These are phyloP conservation scores for Bipolaris victoriae DNA, from an alignment of 2,329 filamentous ascomycete species.

Conservation along the genomic window DNA sequence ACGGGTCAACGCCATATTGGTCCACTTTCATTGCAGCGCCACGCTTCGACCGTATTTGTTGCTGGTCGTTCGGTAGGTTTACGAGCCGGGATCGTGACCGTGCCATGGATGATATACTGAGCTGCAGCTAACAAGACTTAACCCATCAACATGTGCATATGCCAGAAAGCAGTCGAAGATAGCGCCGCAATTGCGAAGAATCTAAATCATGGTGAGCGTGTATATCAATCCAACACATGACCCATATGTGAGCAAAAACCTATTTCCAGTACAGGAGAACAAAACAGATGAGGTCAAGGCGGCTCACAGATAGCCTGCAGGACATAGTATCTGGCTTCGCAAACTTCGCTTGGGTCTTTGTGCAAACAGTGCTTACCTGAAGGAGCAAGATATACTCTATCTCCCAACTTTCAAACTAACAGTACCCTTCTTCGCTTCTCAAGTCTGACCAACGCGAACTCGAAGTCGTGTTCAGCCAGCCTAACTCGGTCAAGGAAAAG, in stretches of 20 bases:
- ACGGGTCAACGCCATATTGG: slow-evolving; percentile 9
- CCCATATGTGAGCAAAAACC: background rate
- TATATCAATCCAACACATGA: background rate
- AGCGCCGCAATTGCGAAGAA: no score
- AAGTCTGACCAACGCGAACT: background rate
- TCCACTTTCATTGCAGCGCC: slow-evolving; percentile 1
- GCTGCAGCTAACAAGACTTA: slow-evolving; percentile 11
- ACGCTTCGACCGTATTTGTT: background rate
- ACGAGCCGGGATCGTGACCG: slow-evolving; percentile 8
- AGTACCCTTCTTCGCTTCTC: background rate
- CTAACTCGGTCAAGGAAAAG: background rate
- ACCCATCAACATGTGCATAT: background rate
- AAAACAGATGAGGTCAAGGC: background rate
- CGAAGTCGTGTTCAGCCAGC: slow-evolving; percentile 1
- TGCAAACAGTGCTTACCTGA: slow-evolving; percentile 26
- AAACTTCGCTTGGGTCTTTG: slow-evolving; percentile 21
- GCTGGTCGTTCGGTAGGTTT: slow-evolving; percentile 1
- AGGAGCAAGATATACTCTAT: slow-evolving; percentile 10
- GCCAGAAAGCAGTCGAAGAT: background rate
- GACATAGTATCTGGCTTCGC: slow-evolving; percentile 7
- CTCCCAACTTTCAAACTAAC: slow-evolving; percentile 1
- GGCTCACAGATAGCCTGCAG: background rate
- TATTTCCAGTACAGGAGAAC: no score
- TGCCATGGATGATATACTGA: slow-evolving; percentile 10
- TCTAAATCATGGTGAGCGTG: background rate